Conservation (phyloP, 495 filamentous ascomycete genomes). For the Stereocaulon alpinum region DNA sequence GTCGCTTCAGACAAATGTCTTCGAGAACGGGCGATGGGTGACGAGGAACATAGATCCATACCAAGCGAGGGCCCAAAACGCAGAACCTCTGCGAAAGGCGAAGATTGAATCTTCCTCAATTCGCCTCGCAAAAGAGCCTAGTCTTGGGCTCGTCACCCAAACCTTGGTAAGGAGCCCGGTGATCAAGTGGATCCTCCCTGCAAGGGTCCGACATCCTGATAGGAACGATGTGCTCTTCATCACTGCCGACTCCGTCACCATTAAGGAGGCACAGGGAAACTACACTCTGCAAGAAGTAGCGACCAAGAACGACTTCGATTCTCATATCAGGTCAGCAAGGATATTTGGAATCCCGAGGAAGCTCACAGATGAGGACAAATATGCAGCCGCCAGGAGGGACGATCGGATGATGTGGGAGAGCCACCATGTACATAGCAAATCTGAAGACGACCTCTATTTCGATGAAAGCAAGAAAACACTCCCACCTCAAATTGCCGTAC, state of each 20-base stretch:
- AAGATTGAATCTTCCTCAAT: slow-evolving; percentile 10
- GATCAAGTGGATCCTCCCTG: slow-evolving; percentile 71
- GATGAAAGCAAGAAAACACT: slow-evolving; percentile 21
- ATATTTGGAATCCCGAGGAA: slow-evolving; percentile 20
- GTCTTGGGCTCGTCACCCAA: slow-evolving; percentile 60
- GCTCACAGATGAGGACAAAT: slow-evolving; percentile 27
- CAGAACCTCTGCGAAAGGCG: slow-evolving; percentile 5
- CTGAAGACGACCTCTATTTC: no score
- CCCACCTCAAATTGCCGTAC: slow-evolving; percentile 66
- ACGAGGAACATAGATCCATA: slow-evolving; percentile 40
- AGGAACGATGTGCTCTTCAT: slow-evolving; percentile 89
- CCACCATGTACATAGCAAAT: no score
- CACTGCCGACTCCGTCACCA: slow-evolving; percentile 52
- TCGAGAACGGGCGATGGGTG: slow-evolving; percentile 51
- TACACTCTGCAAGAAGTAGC: slow-evolving; percentile 59
- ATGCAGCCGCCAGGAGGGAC: neutral
- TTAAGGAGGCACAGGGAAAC: slow-evolving; percentile 53
- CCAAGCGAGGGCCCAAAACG: slow-evolving; percentile 25
- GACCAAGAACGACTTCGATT: slow-evolving; percentile 64
- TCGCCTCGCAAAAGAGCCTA: slow-evolving; percentile 31
- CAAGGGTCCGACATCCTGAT: slow-evolving; percentile 54
- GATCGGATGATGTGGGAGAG: neutral
- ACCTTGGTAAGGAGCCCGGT: slow-evolving; percentile 68
- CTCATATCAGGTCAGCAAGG: slow-evolving; percentile 41
- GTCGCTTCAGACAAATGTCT: slow-evolving; percentile 41